Evolutionary conservation across 768 basidiomycete genomes (phyloP), one percentile per base, ranked within the genome.

Genomic region (Pholiota molesta): DNA sequence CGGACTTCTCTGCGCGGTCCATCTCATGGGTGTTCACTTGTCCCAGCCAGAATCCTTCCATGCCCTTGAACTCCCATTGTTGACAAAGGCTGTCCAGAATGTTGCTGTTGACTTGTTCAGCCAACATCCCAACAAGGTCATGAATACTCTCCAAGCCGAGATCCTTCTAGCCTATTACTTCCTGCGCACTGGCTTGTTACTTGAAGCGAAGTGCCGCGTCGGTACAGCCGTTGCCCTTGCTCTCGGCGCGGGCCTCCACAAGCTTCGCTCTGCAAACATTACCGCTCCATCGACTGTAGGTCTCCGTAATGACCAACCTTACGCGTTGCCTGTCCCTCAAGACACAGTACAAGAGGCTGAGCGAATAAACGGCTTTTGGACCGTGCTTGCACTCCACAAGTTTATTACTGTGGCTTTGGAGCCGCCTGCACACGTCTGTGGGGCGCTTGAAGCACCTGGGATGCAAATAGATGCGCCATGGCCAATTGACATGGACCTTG

Each of bases 161-260:
- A 74, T 91, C 4, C 78, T 92, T n/a, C 76, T 92, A 28, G 77
- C 86, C 1, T 82, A 85, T 66, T 90, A 87, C 70, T 85, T 91
- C 68, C 83, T 87, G 68, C 82, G 84, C 52, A 81, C 75, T 19
- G 87, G 86, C 58, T 78, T 83, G 33, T 72, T 83, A 37, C 75
- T 89, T 26, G 86, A 88, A 63, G 90, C 88, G 7, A 85, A 85
- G 68, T 81, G 81, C 60, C 84, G 83, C 62, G 77, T 82, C 23
- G 81, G 81, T 52, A 78, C 83, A 6, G 84, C 88, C 14, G 79
- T 84, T 55, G 77, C 81, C 2, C 70, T 89, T 13, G 82, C 77
- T 4, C 70, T 83, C 19, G 78, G 81, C 47, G 71, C 78, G 40
- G 80, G 79, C 7, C 68, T 88, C 44, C 82, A 88, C 68, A 79